These are phyloP conservation scores for Trametes pubescens DNA, from an alignment of 1,284 basidiomycete genomes.

Conservation along the genomic window DNA sequence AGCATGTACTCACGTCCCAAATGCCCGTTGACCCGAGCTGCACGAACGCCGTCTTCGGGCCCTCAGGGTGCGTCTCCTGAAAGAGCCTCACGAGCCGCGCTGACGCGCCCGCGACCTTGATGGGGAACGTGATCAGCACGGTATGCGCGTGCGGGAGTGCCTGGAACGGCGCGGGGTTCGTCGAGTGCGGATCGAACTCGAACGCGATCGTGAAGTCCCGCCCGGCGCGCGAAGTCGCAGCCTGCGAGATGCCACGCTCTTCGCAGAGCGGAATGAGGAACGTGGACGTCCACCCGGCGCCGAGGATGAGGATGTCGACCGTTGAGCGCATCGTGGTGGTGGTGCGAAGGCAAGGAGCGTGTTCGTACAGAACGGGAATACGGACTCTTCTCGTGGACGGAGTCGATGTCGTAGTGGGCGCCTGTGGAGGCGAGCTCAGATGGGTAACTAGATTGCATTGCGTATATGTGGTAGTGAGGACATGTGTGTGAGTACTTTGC, in stretches of 20 bases:
- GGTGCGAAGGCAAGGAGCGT: slow-evolving; percentile 4
- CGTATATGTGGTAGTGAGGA: slow-evolving; percentile 1
- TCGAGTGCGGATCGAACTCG: slow-evolving; percentile 53
- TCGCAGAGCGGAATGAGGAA: slow-evolving; percentile 68
- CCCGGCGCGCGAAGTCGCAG: slow-evolving; percentile 65
- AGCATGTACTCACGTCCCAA: slow-evolving; percentile 64
- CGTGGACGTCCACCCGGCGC: slow-evolving; percentile 73
- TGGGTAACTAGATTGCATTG: slow-evolving; percentile 7
- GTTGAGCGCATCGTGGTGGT: slow-evolving; percentile 27
- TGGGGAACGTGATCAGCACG: slow-evolving; percentile 71
- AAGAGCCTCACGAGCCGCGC: slow-evolving; percentile 47
- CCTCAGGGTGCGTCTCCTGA: slow-evolving; percentile 42
- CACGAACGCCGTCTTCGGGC: slow-evolving; percentile 50
- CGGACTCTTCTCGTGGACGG: too few species aligned
- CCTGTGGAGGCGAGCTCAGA: neutral
- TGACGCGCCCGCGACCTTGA: slow-evolving; percentile 55
- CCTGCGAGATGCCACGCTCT: slow-evolving; percentile 52
- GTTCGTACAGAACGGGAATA: neutral
- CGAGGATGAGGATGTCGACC: slow-evolving; percentile 68
- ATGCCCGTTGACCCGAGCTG: slow-evolving; percentile 70
- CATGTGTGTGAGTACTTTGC: slow-evolving; percentile 12
- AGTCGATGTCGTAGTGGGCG: slow-evolving; percentile 1
- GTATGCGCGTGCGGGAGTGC: slow-evolving; percentile 62
- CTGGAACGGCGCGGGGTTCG: slow-evolving; percentile 51
- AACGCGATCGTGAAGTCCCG: slow-evolving; percentile 55